Base-by-base conservation (phyloP, 306 rosid genomes). In the Pueraria montana region DNA sequence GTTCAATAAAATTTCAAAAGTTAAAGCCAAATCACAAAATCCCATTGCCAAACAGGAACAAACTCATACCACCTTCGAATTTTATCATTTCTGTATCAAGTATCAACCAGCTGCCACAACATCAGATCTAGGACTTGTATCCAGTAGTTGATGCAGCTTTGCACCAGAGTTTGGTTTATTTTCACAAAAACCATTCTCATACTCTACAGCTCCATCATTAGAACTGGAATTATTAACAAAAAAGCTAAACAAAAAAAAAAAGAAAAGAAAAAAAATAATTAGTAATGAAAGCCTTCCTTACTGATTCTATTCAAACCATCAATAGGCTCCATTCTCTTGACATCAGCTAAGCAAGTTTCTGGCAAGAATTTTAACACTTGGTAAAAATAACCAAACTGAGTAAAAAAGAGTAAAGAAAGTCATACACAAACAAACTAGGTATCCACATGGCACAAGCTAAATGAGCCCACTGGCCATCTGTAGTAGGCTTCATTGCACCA, bases 401-500 rank as follows among this genome's bases (percentile, higher is more conserved):
- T 58, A 59, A 74, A 46, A 18, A 2, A 61, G 76, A 74, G 74
- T 46, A 64, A 79, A 79, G 40, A 63, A 40, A 40, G 85, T 46
- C 73, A 81, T 66, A 53, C 18, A 80, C 69, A 86, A 72, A 89
- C 92, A 11, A 76, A 96, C 99, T 98, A 78, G 99, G 99, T 88
- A 96, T 96, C 99, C 99, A 96, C 91, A 96, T 96, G 59, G 99
- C 99, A 89, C 99, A 96, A 70, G 99, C 97, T 79, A 96, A 87
- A 88, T 96, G 99, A 85, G 98, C 98, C 99, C 99, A 96, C 56
- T 95, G 92, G 30, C 97, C 99, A 90, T 96, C 98, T 63, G 95
- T 94, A 71, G 99, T 94, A 84, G 98, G 97, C 90, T 96, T 96
- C 99, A 96, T 96, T 36, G 99, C 99, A 80, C 99, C 99, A 83